Evolutionary conservation across 1,284 basidiomycete species (phyloP), one percentile per base, ranked within the genome.

Genomic region (Apiotrichum sp.): DNA sequence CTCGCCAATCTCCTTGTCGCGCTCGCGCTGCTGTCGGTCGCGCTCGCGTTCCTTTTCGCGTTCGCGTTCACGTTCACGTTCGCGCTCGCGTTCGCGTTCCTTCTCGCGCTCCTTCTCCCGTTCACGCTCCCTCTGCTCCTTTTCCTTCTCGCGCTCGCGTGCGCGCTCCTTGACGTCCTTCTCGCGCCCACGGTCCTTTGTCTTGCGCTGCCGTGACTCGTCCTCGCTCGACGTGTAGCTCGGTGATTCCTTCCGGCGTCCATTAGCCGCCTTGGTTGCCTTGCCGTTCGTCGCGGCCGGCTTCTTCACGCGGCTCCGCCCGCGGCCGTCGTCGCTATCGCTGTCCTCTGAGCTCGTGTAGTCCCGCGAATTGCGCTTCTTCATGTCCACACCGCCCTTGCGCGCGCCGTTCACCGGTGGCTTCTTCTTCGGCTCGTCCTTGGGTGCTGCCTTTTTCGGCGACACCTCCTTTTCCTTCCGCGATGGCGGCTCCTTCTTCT

Each of bases 331-430:
- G 14, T 56, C 58, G 52, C 47, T 51, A 32, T 61, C 59, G 31
- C 50, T 57, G 31, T 38, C 36, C 42, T 58, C 59, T 4, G 51
- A 53, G 29, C 42, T 47, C n/a, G 59, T 61, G 49, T 58, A 61
- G 52, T 61, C 56, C 48, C 57, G 59, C 31, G 53, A 38, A 42
- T 47, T 47, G 14, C n/a, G 31, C 34, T 47, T 47, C 41, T 43
- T 52, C 35, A 43, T 36, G 16, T 53, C 35, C 9, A 39, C 47
- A 29, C 38, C 31, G 38, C 47, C 36, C 38, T 49, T 49, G 31
- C 38, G 36, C 10, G 36, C 22, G 16, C 7, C n/a, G 9, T 29
- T 31, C 34, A n/a, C 16, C 16, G n/a, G 31, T 13, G 47, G 8
- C 10, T 33, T 39, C 47, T 53, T 53, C 9, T 47, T 45, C 32